Percentiles rank a stretch among this genome's conserved stretches.
phyloP scores from a whole-genome alignment of 306 rosid genomes.

The Nissolia schottii region DNA sequence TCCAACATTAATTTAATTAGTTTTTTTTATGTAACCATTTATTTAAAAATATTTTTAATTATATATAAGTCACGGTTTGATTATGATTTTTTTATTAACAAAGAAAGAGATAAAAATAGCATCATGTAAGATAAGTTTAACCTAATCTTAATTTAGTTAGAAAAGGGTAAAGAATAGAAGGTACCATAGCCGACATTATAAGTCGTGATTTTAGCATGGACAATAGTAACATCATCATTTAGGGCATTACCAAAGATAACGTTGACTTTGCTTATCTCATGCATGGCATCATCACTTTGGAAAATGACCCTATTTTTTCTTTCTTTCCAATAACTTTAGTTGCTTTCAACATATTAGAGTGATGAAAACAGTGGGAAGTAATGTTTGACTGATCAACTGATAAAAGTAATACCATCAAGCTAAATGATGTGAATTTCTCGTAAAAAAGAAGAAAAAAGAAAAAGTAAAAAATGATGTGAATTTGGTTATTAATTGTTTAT shows the following conservation, averaged over 20 bases:
- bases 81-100: background rate
- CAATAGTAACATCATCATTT: background rate
- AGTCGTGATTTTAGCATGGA: background rate
- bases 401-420: too few species aligned
- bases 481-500: too few species aligned
- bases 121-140: background rate
- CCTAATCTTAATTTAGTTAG: background rate
- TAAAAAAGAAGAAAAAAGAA: too few species aligned
- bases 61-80: background rate
- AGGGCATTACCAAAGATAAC: background rate
- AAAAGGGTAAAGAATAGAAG: background rate
- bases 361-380: background rate
- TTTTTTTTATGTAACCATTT: too few species aligned
- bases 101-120: background rate
- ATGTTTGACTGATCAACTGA: background rate
- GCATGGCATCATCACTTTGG: conserved; percentile 21
- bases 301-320: background rate
- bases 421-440: too few species aligned
- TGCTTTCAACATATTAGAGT: background rate
- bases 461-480: too few species aligned
- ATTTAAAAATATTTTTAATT: too few species aligned
- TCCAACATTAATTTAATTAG: too few species aligned
- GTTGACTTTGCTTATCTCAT: conserved; percentile 15
- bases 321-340: background rate
- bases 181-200: background rate